Conservation (phyloP, 257 asterid species). For the Rhazya stricta region DNA sequence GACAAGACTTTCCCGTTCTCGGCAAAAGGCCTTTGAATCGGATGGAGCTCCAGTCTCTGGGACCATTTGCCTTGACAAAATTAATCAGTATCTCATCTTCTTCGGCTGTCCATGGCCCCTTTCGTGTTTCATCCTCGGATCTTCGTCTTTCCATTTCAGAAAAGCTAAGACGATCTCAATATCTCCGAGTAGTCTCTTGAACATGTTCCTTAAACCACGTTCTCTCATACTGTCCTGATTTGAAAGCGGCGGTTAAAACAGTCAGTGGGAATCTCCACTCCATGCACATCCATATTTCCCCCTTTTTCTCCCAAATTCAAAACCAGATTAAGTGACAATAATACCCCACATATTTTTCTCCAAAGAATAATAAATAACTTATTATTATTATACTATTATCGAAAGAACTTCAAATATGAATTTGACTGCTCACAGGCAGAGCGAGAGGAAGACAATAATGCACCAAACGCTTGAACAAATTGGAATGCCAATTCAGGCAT, state of each 20-base stretch:
- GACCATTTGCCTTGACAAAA: constrained; percentile 26
- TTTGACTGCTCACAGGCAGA: neutral
- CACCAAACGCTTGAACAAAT: neutral
- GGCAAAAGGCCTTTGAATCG: constrained; percentile 29
- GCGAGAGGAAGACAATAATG: neutral
- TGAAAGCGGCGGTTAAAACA: constrained; percentile 28
- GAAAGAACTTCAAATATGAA: neutral
- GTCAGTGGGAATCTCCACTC: constrained; percentile 25
- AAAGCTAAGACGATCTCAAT: neutral
- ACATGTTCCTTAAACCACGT: constrained; percentile 8
- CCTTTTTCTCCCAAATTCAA: neutral
- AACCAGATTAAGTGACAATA: neutral
- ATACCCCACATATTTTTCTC: too few relatives aligned
- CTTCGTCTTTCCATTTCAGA: constrained; percentile 14
- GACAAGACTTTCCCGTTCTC: constrained; percentile 28
- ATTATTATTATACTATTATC: too few relatives aligned
- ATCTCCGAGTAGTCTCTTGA: neutral
- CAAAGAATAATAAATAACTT: too few relatives aligned
- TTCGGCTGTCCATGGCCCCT: constrained; percentile 31
- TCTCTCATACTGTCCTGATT: constrained; percentile 15
- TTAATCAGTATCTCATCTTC: constrained; percentile 24
- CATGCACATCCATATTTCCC: constrained; percentile 22
- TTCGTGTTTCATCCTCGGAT: constrained; percentile 10
- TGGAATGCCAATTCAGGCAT: constrained; percentile 3
- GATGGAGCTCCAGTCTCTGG: constrained; percentile 31